Conservation (phyloP, 371 early-diverging fungal species). For the Syncephalis plumigaleata region DNA sequence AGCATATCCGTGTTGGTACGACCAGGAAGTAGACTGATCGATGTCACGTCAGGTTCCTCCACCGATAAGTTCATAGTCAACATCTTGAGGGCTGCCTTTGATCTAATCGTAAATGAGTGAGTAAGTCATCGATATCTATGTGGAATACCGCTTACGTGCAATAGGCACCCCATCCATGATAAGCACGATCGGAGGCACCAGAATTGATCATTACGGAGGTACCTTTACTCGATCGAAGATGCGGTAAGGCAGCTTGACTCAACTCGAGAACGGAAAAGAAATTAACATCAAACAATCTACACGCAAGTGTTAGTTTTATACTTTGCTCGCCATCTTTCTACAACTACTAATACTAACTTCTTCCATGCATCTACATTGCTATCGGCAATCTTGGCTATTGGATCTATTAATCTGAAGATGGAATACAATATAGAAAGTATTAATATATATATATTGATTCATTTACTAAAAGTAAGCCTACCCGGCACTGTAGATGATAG, state of each 20-base stretch:
- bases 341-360: conserved; percentile 9
- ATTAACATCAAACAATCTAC: conserved; percentile 58
- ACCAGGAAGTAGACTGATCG: too few relatives aligned
- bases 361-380: conserved; percentile 38
- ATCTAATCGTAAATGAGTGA: not conserved
- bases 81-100: too few relatives aligned
- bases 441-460: not conserved
- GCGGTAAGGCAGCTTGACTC: conserved; percentile 41
- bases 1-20: too few relatives aligned
- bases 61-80: too few relatives aligned
- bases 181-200: conserved; percentile 50
- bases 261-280: conserved; percentile 50
- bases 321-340: too few relatives aligned
- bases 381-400: conserved; percentile 38
- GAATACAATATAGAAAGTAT: not conserved
- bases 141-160: conserved; percentile 12
- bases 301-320: not conserved
- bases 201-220: conserved; percentile 48
- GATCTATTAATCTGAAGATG: conserved; percentile 40
- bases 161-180: conserved; percentile 69
- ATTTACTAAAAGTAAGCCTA: too few relatives aligned
- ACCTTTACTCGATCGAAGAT: conserved; percentile 35
- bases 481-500: conserved; percentile 74
- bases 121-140: not conserved
- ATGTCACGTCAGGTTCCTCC: too few relatives aligned